A percentile compares a stretch with the other conserved stretches of the same genome.
These are phyloP conservation scores for Solanum appendiculatum DNA, from an alignment of 257 asterid genomes.

Conservation along the genomic window DNA sequence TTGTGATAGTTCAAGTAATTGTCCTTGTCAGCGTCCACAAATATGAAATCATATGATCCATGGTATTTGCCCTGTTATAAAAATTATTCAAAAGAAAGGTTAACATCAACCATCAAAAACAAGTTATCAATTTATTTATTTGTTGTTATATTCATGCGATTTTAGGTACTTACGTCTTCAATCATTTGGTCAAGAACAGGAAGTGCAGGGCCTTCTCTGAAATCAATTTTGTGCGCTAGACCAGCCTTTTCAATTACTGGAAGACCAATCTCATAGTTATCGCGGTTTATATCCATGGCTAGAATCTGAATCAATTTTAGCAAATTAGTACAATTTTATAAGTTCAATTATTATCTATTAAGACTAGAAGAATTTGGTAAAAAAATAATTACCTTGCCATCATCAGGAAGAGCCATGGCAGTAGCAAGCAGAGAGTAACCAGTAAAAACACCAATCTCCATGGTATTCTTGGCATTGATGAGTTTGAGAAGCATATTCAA, in stretches of 20 bases:
- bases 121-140: neutral
- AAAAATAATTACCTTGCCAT: conserved; percentile 30
- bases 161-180: neutral
- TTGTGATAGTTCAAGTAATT: conserved; percentile 52
- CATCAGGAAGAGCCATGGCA: conserved; percentile 47
- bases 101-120: neutral
- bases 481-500: conserved; percentile 38
- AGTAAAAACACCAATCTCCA: conserved; percentile 47
- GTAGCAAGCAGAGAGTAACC: conserved; percentile 50
- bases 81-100: neutral
- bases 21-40: conserved; percentile 59
- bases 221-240: conserved; percentile 35
- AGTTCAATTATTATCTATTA: neutral
- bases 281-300: conserved; percentile 45
- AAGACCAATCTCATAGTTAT: conserved; percentile 39
- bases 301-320: conserved; percentile 12
- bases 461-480: conserved; percentile 41
- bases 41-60: conserved; percentile 50
- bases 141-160: neutral
- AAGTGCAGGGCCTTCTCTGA: conserved; percentile 12
- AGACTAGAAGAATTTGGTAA: neutral
- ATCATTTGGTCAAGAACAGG: conserved; percentile 8
- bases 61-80: conserved; percentile 32
- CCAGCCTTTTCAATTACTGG: conserved; percentile 44
- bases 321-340: neutral